phyloP scores from a whole-genome alignment of 208 protist genomes.

The Acanthamoeba royreba region DNA sequence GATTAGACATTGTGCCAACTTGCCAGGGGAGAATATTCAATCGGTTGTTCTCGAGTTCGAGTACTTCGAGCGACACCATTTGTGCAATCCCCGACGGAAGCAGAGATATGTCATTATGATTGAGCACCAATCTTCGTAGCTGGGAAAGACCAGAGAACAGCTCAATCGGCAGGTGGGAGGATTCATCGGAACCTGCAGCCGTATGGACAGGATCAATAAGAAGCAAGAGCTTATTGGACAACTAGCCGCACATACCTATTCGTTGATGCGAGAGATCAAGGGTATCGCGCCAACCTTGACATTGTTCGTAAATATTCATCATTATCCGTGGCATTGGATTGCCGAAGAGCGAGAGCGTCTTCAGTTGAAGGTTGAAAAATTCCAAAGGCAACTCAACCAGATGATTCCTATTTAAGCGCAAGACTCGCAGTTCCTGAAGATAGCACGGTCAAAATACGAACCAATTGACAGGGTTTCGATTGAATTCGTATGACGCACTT shows the following conservation, averaged over 20 bases:
- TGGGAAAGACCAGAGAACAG: conserved; percentile 3
- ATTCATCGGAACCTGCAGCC: not conserved
- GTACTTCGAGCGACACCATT: not conserved
- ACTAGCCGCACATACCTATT: not conserved
- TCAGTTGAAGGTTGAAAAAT: not conserved
- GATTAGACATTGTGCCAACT: not conserved
- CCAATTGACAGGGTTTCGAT: not conserved
- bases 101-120: conserved; percentile 17
- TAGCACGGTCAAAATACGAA: not conserved
- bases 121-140: not conserved
- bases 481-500: not conserved
- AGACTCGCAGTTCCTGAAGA: not conserved
- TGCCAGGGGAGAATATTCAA: conserved; percentile 36
- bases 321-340: conserved; percentile 14
- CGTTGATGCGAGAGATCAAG: conserved; percentile 17
- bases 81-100: not conserved
- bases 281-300: not conserved
- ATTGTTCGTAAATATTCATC: conserved; percentile 40
- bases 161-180: not conserved
- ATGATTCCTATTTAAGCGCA: conserved; percentile 2
- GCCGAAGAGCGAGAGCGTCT: not conserved
- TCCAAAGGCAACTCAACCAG: not conserved
- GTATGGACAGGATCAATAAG: not conserved
- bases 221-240: not conserved
- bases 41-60: conserved; percentile 28